phyloP scores from a whole-genome alignment of 371 early-diverging fungal species.

The Lichtheimia ramosa region DNA sequence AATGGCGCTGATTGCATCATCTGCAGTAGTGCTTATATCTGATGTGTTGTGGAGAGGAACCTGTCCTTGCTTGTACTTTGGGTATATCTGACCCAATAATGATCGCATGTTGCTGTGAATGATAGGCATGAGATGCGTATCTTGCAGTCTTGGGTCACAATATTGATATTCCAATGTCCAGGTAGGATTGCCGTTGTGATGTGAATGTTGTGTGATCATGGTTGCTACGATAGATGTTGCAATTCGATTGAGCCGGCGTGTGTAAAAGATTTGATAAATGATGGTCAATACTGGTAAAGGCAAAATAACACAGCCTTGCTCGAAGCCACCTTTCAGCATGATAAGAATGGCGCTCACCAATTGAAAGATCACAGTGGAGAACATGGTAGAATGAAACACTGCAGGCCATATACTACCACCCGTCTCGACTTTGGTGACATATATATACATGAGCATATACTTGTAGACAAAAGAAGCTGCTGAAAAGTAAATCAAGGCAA shows the following conservation, averaged over 20 bases:
- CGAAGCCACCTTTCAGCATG: conserved; percentile 34
- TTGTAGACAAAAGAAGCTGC: conserved; percentile 70
- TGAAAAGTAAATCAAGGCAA: conserved; percentile 67
- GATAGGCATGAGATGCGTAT: conserved; percentile 44
- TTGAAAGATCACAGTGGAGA: conserved; percentile 68
- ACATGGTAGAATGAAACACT: conserved; percentile 67
- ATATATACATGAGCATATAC: conserved; percentile 77
- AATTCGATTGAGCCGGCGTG: conserved; percentile 28
- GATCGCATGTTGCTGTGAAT: conserved; percentile 55
- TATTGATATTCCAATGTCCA: conserved; percentile 30
- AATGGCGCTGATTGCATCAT: neutral
- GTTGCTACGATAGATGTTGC: conserved; percentile 9
- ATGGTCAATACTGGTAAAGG: conserved; percentile 66
- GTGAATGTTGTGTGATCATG: conserved; percentile 6
- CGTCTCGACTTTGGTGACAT: conserved; percentile 65
- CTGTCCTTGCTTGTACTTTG: conserved; percentile 2
- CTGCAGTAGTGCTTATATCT: neutral
- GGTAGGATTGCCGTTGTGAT: conserved; percentile 7
- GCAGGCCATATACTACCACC: conserved; percentile 78
- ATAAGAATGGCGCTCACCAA: conserved; percentile 62
- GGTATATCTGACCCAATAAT: conserved; percentile 48
- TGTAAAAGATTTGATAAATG: conserved; percentile 51
- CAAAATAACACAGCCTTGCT: conserved; percentile 48
- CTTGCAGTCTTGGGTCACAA: conserved; percentile 47
- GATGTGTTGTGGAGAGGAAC: neutral